A percentile compares a stretch with the other conserved stretches of the same genome.
These are phyloP conservation scores for Lyophyllum atratum DNA, from an alignment of 768 basidiomycete genomes.

Conservation along the genomic window DNA sequence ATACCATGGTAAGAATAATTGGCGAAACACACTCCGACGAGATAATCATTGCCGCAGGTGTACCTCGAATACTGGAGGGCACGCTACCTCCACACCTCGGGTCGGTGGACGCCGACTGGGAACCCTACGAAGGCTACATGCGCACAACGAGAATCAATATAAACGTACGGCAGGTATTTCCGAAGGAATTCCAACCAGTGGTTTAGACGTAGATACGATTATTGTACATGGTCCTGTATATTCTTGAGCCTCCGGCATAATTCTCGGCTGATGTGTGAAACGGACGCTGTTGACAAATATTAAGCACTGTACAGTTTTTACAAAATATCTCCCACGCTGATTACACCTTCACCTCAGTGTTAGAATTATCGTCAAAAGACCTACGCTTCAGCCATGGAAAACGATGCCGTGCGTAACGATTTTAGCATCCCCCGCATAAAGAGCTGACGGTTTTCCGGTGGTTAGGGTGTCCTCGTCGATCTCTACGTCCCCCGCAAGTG, in stretches of 20 bases:
- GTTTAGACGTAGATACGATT: background rate
- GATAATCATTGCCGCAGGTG: conserved; percentile 43
- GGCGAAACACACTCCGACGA: background rate
- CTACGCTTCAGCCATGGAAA: conserved; percentile 64
- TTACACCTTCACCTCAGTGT: conserved; percentile 20
- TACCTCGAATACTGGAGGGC: conserved; percentile 85
- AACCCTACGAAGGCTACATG: conserved; percentile 64
- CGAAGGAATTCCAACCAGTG: conserved; percentile 58
- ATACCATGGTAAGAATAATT: conserved; percentile 77
- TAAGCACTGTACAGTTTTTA: conserved; percentile 40
- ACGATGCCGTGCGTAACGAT: conserved; percentile 71
- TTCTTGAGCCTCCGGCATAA: no score
- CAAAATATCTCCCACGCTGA: conserved; percentile 35
- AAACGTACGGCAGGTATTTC: conserved; percentile 89
- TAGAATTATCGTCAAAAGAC: conserved; percentile 21
- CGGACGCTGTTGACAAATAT: conserved; percentile 2
- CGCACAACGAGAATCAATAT: conserved; percentile 79
- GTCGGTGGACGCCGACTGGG: conserved; percentile 51
- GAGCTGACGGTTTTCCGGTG: background rate
- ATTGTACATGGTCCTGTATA: conserved; percentile 7
- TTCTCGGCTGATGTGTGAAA: background rate
- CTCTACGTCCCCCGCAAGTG: conserved; percentile 99
- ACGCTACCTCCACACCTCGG: conserved; percentile 69
- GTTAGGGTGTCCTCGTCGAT: conserved; percentile 96
- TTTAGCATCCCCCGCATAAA: background rate